Conservation (phyloP, 192 early-diverging fungal species). For the Umbelopsis isabellina region DNA sequence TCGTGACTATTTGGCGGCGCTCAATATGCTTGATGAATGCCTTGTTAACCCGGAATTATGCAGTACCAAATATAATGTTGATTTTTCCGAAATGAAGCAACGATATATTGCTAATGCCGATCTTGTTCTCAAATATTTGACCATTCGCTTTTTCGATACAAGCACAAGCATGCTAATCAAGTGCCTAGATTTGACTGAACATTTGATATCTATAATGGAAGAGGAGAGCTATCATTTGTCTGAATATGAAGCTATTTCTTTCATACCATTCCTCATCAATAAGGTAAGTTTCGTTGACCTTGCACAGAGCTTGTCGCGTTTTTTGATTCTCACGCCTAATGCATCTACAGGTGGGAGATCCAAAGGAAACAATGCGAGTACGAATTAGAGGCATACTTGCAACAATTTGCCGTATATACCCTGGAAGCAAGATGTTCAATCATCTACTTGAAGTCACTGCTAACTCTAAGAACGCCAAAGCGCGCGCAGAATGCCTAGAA, state of each 20-base stretch:
- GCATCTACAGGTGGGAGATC: conserved; percentile 74
- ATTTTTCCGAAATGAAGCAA: conserved; percentile 55
- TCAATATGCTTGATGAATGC: conserved; percentile 71
- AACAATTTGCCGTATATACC: conserved; percentile 72
- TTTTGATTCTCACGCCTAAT: background rate
- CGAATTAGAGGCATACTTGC: conserved; percentile 76
- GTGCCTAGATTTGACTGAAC: conserved; percentile 81
- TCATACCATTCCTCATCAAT: conserved; percentile 67
- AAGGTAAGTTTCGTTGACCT: conserved; percentile 48
- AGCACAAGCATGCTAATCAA: conserved; percentile 87
- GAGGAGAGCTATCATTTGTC: conserved; percentile 62
- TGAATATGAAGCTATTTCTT: conserved; percentile 82
- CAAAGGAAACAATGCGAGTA: conserved; percentile 79
- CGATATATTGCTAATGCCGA: conserved; percentile 77
- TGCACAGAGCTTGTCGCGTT: no score
- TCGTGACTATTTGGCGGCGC: conserved; percentile 69
- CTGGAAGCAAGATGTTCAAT: conserved; percentile 76
- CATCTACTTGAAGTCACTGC: conserved; percentile 71
- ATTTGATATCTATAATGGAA: conserved; percentile 67
- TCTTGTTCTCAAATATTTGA: conserved; percentile 84
- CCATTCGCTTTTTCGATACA: conserved; percentile 91
- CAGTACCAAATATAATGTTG: conserved; percentile 39
- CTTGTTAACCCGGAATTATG: conserved; percentile 48
- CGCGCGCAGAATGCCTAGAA: conserved; percentile 82
- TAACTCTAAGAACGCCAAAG: conserved; percentile 77